Base-by-base conservation (phyloP, 2,329 filamentous ascomycete species). In the Curvularia sp. region DNA sequence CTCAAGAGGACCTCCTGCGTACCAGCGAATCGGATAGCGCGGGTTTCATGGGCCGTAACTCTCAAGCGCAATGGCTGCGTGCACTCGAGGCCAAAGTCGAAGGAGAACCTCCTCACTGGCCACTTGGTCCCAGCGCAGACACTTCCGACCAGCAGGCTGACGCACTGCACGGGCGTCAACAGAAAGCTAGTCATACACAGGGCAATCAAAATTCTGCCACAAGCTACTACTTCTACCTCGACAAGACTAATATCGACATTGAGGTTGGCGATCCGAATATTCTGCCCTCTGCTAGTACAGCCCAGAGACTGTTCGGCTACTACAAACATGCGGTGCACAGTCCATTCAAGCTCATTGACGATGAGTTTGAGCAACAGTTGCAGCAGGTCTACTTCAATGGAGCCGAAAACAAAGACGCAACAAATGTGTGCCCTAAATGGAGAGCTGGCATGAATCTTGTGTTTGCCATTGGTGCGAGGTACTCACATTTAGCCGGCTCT, bases 381-480 rank as follows among this genome's bases (percentile, higher is more conserved):
- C 53, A 28, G 20, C 53, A 28, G 13, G 49, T 9, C 18, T 60
- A 44, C 31, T 55, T 58, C 41, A 24, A 7, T 12, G n/a, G 13
- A n/a, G 20, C 58, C 42, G 43, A 57, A 20, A 28, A 22, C n/a
- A 20, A 50, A 30, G 26, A 46, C 35, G 39, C 49, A 48, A 22
- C 15, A 22, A 24, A 28, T 7, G 55, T 52, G 22, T 77, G 75
- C n/a, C 35, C 51, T n/a, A 61, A 53, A 15, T 61, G 58, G 76
- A 66, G 70, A 8, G 73, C 71, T 10, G 68, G 74, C 15, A 50
- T 79, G 53, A 78, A 79, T 46, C 57, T 79, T 8, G 66, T 79
- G 6, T 76, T 79, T 44, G 77, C 77, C 18, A 75, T 79, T 28
- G 75, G 73, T 9, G 69, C 76, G n/a, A 67, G 71, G 48, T 72